Evolutionary conservation across 768 basidiomycete species (phyloP), one percentile per base, ranked within the genome.

Genomic region (Pleurotus salmoneostramineus): DNA sequence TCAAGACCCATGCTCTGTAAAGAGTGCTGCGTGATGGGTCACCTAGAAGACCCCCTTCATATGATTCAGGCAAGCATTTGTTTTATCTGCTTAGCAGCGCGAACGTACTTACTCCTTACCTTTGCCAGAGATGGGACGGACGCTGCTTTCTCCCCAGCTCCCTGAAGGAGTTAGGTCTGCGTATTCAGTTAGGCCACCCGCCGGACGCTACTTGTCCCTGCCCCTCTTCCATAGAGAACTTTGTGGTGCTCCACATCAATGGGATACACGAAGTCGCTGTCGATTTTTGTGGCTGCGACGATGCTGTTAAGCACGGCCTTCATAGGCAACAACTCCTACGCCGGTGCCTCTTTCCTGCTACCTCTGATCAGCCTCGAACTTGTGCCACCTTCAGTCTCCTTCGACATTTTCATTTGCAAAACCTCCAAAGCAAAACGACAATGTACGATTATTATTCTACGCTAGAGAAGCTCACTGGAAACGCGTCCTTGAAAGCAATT

Each of bases 241-340:
- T 74, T 51, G 61, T 69, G 1, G 60, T 77, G 15, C 50, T 77
- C 51, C 63, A 72, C 54, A 58, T 45, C 0, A 63, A 64, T 50
- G 73, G 70, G 0, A 65, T 77, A 12, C 74, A 74, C 50, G 40
- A 60, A 4, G 64, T 75, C 3, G 55, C 35, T 3, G 40, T 75
- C 0, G 61, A 67, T 50, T 75, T 69, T 52, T 76, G 75, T 52
- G 61, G 58, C 1, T 77, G 74, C 60, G 56, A 36, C 5, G 58
- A 61, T 3, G 40, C 57, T 0, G 17, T 14, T 10, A 14, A 32
- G 8, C 33, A 47, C n/a, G 37, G 34, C 5, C n/a, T 31, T 14
- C 37, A 10, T 7, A 37, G 56, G 7, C 17, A 45, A 7, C 62
- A 64, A 45, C 56, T 65, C n/a, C 58, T 63, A 31, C 45, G 47